phyloP scores from a whole-genome alignment of 805 yeast species.

The Myxozyma lipomycoides region DNA sequence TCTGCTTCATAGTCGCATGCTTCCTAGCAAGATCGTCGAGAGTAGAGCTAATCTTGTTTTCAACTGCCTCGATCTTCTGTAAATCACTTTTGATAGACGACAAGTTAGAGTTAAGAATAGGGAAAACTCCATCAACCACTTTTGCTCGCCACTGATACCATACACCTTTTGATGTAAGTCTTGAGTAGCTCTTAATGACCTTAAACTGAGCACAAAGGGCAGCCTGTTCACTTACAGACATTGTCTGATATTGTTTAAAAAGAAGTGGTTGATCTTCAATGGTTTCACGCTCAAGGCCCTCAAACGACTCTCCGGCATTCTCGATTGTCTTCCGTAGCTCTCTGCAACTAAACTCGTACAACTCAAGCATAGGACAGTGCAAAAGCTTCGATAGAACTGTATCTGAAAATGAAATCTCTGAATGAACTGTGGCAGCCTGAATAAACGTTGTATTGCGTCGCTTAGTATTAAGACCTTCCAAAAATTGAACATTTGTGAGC shows the following conservation, averaged over 20 bases:
- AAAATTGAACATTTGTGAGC: slow-evolving; percentile 33
- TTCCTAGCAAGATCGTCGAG: slow-evolving; percentile 15
- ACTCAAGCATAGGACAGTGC: slow-evolving; percentile 45
- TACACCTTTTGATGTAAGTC: slow-evolving; percentile 50
- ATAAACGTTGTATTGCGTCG: slow-evolving; percentile 28
- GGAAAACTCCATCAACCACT: slow-evolving; percentile 46
- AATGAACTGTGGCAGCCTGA: slow-evolving; percentile 15
- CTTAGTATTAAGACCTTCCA: slow-evolving; percentile 32
- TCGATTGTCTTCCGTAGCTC: slow-evolving; percentile 51
- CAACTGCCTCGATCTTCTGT: slow-evolving; percentile 19
- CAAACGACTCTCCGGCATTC: slow-evolving; percentile 48
- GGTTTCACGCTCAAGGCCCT: slow-evolving; percentile 47
- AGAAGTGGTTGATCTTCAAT: slow-evolving; percentile 47
- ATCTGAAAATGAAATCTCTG: slow-evolving; percentile 35
- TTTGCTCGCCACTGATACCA: slow-evolving; percentile 65
- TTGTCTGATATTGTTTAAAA: slow-evolving; percentile 47
- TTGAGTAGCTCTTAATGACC: slow-evolving; percentile 48
- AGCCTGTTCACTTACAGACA: slow-evolving; percentile 41
- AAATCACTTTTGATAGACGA: slow-evolving; percentile 26
- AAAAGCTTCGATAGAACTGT: slow-evolving; percentile 40
- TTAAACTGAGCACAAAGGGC: slow-evolving; percentile 49
- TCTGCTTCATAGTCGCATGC: slow-evolving; percentile 21
- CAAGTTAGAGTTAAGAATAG: slow-evolving; percentile 30
- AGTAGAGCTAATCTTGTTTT: slow-evolving; percentile 6
- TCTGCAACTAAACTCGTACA: slow-evolving; percentile 52